Conservation (phyloP, 1,284 basidiomycete species). For the Fomitopsis betulina region DNA sequence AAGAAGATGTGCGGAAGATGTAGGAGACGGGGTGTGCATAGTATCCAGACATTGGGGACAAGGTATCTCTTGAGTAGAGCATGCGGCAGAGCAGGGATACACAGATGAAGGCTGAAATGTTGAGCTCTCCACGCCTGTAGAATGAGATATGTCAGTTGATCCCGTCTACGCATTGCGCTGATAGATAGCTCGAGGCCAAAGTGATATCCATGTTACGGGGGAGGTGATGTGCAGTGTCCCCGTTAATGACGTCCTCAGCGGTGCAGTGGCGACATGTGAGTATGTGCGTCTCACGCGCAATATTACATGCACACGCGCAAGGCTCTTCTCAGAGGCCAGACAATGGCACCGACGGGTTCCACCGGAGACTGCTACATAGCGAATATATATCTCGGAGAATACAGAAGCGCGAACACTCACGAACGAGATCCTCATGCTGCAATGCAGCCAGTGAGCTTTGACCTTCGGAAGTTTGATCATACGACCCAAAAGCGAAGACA, state of each 20-base stretch:
- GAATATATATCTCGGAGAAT: neutral
- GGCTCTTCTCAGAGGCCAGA: too few species aligned
- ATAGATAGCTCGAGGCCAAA: too few species aligned
- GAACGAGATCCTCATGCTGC: conserved; percentile 41
- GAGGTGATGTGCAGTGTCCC: too few species aligned
- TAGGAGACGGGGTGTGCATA: conserved; percentile 6
- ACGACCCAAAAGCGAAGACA: conserved; percentile 48
- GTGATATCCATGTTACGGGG: too few species aligned
- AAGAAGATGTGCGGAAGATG: conserved; percentile 27
- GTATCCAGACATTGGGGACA: conserved; percentile 37
- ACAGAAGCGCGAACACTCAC: conserved; percentile 34
- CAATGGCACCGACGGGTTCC: too few species aligned
- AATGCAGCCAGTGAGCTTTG: conserved; percentile 29
- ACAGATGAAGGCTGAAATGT: conserved; percentile 42
- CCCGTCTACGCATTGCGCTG: too few species aligned
- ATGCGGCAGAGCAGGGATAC: conserved; percentile 49
- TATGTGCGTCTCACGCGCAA: too few species aligned
- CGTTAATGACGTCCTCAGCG: too few species aligned
- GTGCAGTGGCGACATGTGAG: too few species aligned
- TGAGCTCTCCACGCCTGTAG: conserved; percentile 20
- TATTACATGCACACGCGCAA: too few species aligned
- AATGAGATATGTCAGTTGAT: conserved; percentile 12
- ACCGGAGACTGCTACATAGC: too few species aligned
- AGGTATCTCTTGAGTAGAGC: conserved; percentile 35
- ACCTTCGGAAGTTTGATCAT: conserved; percentile 26